phyloP scores from a whole-genome alignment of 1,139 yeast species.

The Saccharomycopsis hybrid region DNA sequence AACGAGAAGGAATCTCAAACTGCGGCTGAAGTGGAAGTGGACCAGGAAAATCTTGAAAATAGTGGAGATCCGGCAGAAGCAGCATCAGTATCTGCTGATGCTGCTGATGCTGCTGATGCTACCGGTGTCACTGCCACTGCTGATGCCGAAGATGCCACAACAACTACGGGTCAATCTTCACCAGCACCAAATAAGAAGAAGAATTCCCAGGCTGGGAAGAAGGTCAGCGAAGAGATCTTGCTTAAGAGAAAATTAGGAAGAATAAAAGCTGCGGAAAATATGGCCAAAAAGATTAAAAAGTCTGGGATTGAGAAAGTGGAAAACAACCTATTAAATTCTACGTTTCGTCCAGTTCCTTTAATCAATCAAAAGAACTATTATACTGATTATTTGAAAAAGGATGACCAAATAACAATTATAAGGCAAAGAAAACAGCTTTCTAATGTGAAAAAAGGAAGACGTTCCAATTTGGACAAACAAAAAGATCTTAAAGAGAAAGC shows the following conservation, averaged over 20 bases:
- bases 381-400: constrained; percentile 86
- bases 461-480: constrained; percentile 43
- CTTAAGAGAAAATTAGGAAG: constrained; percentile 69
- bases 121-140: no score
- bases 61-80: no score
- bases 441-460: constrained; percentile 30
- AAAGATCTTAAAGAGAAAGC: constrained; percentile 34
- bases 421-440: constrained; percentile 49
- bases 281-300: constrained; percentile 62
- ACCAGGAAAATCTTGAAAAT: no score
- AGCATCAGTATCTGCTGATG: no score
- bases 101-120: no score
- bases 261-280: constrained; percentile 68
- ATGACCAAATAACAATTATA: constrained; percentile 65
- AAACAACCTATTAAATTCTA: constrained; percentile 58
- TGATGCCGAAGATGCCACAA: no score
- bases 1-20: no score
- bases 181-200: constrained; percentile 21
- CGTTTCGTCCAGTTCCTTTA: constrained; percentile 60
- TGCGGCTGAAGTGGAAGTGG: no score
- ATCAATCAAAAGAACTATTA: constrained; percentile 93
- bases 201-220: constrained; percentile 26
- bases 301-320: constrained; percentile 74
- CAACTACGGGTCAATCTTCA: no score
- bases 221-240: constrained; percentile 55